Base-by-base conservation (phyloP, 2,329 filamentous ascomycete species). In the Zymoseptoria pseudotritici region DNA sequence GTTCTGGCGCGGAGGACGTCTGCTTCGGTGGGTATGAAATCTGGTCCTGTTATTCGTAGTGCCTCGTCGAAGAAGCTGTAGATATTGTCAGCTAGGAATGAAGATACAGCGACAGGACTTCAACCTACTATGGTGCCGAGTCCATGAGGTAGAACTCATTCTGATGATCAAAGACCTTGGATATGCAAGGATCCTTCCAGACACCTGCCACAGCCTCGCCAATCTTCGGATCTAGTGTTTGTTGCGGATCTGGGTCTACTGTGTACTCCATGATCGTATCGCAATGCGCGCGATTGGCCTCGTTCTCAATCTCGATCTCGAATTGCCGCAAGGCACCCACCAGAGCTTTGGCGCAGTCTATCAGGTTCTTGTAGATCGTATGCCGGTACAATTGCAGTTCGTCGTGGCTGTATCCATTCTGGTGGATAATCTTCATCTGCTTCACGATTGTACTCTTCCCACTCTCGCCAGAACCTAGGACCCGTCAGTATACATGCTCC, bases 341-440 rank as follows among this genome's bases (percentile, higher is more conserved):
- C 64, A 99, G 84, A 55, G 92, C 89, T 74, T 96, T 97, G 67
- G 91, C 90, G 80, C 94, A 99, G 77, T 99, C 94, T 68, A 97
- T 84, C 61, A 99, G 82, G 75, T 99, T 99, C 79, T 99, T 99
- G 81, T 96, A 99, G 62, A 99, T 91, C 36, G 94, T 97, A 63
- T 96, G 85, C 61, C 94, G 89, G 79, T 97, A 97, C 73, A 96
- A 88, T 70, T 89, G 89, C 55, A 97, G 82, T 76, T 99, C 94
- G 70, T 97, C 93, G 67, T 91, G 86, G 10, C 90, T 92, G 77
- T 99, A 99, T 62, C 94, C 94, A 78, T 97, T 96, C 71, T 97
- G 88, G 73, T 99, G 94, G 72, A 99, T 97, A 70, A 99, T 99
- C 79, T 97, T 99, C 94, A 99, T 99, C 82, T 99, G 94, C 78